Conservation (phyloP, 1,139 yeast genomes). For the Eremothecium sinecaudum region DNA sequence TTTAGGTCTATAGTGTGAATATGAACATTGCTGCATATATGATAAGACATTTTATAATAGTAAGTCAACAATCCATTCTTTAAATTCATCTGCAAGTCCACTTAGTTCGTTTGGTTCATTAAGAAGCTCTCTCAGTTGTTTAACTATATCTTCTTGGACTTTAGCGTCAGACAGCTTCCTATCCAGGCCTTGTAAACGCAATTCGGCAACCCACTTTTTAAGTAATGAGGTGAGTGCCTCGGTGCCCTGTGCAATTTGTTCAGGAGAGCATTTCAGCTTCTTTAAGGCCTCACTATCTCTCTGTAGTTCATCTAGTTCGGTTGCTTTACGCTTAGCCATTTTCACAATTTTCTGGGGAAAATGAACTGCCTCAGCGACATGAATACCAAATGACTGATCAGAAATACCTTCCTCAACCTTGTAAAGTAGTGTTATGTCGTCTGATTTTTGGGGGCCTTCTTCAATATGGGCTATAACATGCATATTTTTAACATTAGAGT, state of each 20-base stretch:
- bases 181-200: slow-evolving; percentile 34
- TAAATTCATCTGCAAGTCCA: background rate
- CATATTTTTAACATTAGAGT: slow-evolving; percentile 59
- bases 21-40: too few species aligned
- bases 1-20: too few species aligned
- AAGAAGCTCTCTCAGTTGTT: slow-evolving; percentile 2
- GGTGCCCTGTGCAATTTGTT: slow-evolving; percentile 50
- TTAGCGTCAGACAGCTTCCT: slow-evolving; percentile 3
- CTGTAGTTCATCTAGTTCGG: slow-evolving; percentile 68
- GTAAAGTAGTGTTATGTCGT: slow-evolving; percentile 79
- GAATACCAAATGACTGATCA: slow-evolving; percentile 93
- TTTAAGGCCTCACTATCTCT: slow-evolving; percentile 35
- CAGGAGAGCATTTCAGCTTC: slow-evolving; percentile 43
- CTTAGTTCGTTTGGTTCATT: background rate
- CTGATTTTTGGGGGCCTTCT: slow-evolving; percentile 32
- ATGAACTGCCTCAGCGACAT: slow-evolving; percentile 91
- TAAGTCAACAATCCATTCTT: slow-evolving; percentile 5
- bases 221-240: slow-evolving; percentile 46
- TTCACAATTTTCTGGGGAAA: slow-evolving; percentile 80
- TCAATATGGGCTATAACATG: slow-evolving; percentile 93
- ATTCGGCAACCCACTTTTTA: slow-evolving; percentile 50
- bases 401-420: slow-evolving; percentile 88
- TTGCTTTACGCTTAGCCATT: slow-evolving; percentile 93
- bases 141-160: slow-evolving; percentile 5
- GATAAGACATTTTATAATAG: slow-evolving; percentile 4